A percentile compares a stretch with the other conserved stretches of the same genome.
Conservation (phyloP, 345 rosid species). For the Eucalyptus victrix region DNA sequence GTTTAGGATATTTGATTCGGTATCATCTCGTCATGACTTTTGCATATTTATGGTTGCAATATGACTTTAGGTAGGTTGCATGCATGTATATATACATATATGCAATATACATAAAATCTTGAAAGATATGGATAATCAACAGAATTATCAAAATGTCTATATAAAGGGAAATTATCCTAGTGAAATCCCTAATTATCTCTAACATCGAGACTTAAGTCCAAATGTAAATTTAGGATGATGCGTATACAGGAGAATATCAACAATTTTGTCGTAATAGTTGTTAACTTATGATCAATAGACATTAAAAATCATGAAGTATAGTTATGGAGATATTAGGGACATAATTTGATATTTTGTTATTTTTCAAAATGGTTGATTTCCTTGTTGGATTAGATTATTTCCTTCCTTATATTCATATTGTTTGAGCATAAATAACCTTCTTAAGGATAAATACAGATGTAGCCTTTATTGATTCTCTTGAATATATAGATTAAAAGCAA, state of each 20-base stretch:
- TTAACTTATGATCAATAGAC: neutral
- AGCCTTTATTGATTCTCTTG: neutral
- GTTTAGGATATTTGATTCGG: neutral
- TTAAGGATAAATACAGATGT: neutral
- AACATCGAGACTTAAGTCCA: neutral
- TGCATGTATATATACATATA: too few species aligned
- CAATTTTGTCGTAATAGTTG: neutral
- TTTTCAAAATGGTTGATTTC: neutral
- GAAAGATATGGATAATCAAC: neutral
- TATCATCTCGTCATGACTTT: neutral
- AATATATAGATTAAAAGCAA: too few species aligned
- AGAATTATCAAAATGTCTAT: too few species aligned
- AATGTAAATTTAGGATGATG: neutral
- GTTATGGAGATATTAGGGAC: neutral
- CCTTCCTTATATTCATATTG: neutral
- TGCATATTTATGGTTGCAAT: neutral
- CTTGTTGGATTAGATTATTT: neutral
- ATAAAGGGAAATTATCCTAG: neutral
- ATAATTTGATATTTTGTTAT: too few species aligned
- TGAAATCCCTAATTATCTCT: neutral
- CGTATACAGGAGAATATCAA: neutral
- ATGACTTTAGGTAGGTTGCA: neutral
- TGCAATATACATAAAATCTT: neutral
- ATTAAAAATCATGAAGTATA: neutral
- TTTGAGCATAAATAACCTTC: neutral